Conservation (phyloP, 768 basidiomycete species). For the Pulveroboletus frians region DNA sequence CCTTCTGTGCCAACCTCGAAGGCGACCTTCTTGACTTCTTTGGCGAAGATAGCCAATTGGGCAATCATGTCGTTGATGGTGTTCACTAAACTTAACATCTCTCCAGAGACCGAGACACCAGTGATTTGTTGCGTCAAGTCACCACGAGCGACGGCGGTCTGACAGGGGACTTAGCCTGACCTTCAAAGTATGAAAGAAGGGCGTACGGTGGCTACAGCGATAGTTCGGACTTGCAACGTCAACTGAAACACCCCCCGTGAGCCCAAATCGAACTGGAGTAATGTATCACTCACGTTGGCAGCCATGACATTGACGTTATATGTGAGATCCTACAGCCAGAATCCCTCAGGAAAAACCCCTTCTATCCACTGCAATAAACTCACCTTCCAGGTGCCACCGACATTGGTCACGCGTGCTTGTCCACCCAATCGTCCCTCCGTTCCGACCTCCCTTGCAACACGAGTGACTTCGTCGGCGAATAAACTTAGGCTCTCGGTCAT, state of each 20-base stretch:
- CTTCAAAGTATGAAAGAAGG: neutral
- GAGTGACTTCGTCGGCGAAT: conserved; percentile 77
- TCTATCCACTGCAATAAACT: neutral
- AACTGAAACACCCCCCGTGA: conserved; percentile 42
- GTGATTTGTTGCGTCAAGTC: conserved; percentile 92
- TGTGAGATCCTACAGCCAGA: conserved; percentile 61
- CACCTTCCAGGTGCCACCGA: conserved; percentile 94
- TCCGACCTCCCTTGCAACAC: conserved; percentile 95
- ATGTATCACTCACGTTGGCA: conserved; percentile 57
- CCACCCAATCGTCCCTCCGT: conserved; percentile 95
- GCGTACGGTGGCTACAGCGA: conserved; percentile 85
- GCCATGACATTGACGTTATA: conserved; percentile 98
- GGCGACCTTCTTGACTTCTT: conserved; percentile 91
- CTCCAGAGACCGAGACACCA: conserved; percentile 89
- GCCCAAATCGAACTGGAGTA: neutral
- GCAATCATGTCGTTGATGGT: conserved; percentile 93
- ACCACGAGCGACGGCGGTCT: conserved; percentile 90
- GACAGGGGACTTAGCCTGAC: conserved; percentile 10
- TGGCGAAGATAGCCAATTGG: conserved; percentile 62
- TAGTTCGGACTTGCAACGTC: conserved; percentile 89
- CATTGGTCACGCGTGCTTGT: conserved; percentile 88
- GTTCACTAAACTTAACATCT: conserved; percentile 93
- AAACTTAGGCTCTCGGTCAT: conserved; percentile 88
- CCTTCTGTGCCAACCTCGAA: conserved; percentile 97
- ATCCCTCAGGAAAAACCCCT: neutral